Evolutionary conservation across 2,329 filamentous ascomycete species (phyloP), one percentile per base, ranked within the genome.

Genomic region (Sarocladium oryzae): DNA sequence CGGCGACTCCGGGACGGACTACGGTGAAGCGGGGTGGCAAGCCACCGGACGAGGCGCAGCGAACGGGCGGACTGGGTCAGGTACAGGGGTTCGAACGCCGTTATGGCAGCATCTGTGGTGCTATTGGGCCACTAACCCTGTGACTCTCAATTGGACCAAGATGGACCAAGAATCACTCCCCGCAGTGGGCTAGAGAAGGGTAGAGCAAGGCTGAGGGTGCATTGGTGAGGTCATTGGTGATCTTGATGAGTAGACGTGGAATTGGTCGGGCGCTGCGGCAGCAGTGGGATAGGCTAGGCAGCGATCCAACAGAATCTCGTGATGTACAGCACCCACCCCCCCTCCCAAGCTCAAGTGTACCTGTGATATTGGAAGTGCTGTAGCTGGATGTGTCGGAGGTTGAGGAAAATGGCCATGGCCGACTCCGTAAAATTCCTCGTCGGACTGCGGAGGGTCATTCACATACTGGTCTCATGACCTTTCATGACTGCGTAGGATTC

Each of bases 21-120:
- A 51, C 48, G 52, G 48, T 51, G 52, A 23, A 51, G 55, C 53
- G 45, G 53, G 53, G 40, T 52, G 45, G 52, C 58, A 57, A 63
- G 61, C 60, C 62, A 63, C 61, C 55, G 55, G 54, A 51, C 58
- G 60, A 63, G 63, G 62, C 62, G 63, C 63, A 64, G 63, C 55
- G 21, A 23, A 50, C 38, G 43, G 43, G 43, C 6, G 43, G 21
- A 20, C 43, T 48, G 24, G 43, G 43, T 30, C 43, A 23, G 26
- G 13, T 8, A 18, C 43, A 48, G 43, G 43, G 43, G 28, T 32
- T 28, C 24, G 26, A 26, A 32, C n/a, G 16, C 43, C 24, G 26
- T 32, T 18, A 21, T 23, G 10, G 43, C 26, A 4, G n/a, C n/a
- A 9, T 13, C 16, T 13, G 26, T 26, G 4, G 16, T 16, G 43